Base-by-base conservation (phyloP, 1,139 yeast species). In the Kodamaea arcana region DNA sequence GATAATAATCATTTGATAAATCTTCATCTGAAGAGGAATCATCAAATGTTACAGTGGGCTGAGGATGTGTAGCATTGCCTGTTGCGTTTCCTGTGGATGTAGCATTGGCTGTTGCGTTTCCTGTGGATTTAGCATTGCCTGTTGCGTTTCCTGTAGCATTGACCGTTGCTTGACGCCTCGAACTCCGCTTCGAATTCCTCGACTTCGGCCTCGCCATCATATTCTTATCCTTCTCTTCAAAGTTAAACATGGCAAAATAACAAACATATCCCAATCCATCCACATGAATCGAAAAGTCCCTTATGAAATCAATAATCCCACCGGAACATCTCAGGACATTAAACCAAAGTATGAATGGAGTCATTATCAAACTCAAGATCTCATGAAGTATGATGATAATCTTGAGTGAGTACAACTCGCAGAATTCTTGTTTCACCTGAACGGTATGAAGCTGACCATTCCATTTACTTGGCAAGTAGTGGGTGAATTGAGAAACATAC, bases 251-350 rank as follows among this genome's bases (percentile, higher is more conserved):
- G 3, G 98, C 97, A 68, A 81, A 87, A 29, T 86, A 82, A 54
- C 98, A 92, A 24, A 92, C 95, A 51, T 90, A 84, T 0, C 98
- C 99, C 30, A 92, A 65, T 0, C 97, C 97, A 60, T 90, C 97
- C 31, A 90, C 87, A 55, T 90, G 94, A 10, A 88, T 80, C 9
- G 95, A 80, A 47, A 78, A 83, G 42, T 92, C 97, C 38, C 97
- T 62, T 58, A 90, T 86, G 51, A 92, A 92, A 53, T 92, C 97
- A 25, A 92, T 76, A 29, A 92, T 83, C 24, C 77, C 69, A 23
- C 86, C 90, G 12, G 92, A 69, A 31, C 78, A 72, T 33, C 71
- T 71, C 11, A 95, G 87, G 20, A 92, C 65, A 21, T 87, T 78
- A 53, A 83, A 80, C 86, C 95, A 88, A 15, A 92, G 64, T 12